Base-by-base conservation (phyloP, 257 asterid species). In the Solanum neorickii region DNA sequence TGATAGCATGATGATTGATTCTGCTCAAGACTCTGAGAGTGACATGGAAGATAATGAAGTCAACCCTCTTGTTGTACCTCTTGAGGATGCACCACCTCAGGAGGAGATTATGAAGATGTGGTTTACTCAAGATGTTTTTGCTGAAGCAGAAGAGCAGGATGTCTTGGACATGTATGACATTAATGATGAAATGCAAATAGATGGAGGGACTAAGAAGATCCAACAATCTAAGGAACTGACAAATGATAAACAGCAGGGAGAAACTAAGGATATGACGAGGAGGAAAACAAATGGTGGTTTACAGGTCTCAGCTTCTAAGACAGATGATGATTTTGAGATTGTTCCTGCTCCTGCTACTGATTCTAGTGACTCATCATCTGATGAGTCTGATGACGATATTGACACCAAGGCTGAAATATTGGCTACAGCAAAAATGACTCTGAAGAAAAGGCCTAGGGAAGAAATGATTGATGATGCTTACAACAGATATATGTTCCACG, bases 111-210 rank as follows among this genome's bases (percentile, higher is more conserved):
- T 95, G 29, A 92, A 93, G 9, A 94, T 92, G 87, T 97, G 99
- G 99, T 97, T 94, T 86, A 94, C 93, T 84, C 99, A 96, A 87
- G 99, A 97, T 86, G 96, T 94, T 86, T 97, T 97, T 83, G 87
- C 91, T 89, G 98, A 96, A 52, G 91, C 83, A 25, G 97, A 93
- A 9, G 98, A 92, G 85, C 90, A 80, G 0, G 94, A 92, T 70
- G 88, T 88, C 37, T 62, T 88, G 84, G 93, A 86, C 44, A 91
- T 89, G 41, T 92, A 91, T 59, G 95, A 92, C 35, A 93, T 94
- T 85, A 98, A 94, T n/a, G 99, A 95, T 77, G 99, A 97, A 77
- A 95, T 94, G 94, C 90, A 78, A 89, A 65, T 91, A 14, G 90
- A 90, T 41, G 87, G 85, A 59, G 85, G 87, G 18, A 85, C 29